Conservation (phyloP, 2,329 filamentous ascomycete species). For the Sarocladium oryzae region DNA sequence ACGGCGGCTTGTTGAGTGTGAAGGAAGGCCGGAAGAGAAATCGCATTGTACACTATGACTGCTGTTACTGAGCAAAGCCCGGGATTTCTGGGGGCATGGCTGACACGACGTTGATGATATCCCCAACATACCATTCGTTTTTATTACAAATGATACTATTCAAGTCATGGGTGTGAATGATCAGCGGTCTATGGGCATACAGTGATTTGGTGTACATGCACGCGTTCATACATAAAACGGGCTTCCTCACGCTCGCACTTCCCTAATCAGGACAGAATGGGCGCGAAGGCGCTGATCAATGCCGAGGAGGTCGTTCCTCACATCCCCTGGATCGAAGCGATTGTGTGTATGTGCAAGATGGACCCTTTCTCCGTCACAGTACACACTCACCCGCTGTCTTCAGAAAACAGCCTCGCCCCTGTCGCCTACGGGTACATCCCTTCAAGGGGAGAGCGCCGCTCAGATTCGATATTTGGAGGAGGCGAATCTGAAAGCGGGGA, state of each 20-base stretch:
- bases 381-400: too few relatives aligned
- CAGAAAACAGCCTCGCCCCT: too few relatives aligned
- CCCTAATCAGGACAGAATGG: too few relatives aligned
- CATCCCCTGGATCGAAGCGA: background rate
- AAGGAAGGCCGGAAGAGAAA: background rate
- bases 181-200: background rate
- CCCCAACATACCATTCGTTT: background rate
- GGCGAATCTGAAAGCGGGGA: too few relatives aligned
- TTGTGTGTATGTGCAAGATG: background rate
- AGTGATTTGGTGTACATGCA: background rate
- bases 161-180: background rate
- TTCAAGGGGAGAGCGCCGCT: too few relatives aligned
- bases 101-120: conserved; percentile 8
- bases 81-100: background rate
- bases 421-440: too few relatives aligned
- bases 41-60: conserved; percentile 6
- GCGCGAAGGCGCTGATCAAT: too few relatives aligned
- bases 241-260: too few relatives aligned
- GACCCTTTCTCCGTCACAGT: background rate
- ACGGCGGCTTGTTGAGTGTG: background rate
- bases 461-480: too few relatives aligned
- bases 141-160: background rate
- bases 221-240: too few relatives aligned
- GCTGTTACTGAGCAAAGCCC: background rate
- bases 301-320: too few relatives aligned